Percentiles rank a stretch among this genome's conserved stretches.
Evolutionary conservation across 169 alveolate genomes (phyloP).

Genomic region (Cryptosporidium parvum): DNA sequence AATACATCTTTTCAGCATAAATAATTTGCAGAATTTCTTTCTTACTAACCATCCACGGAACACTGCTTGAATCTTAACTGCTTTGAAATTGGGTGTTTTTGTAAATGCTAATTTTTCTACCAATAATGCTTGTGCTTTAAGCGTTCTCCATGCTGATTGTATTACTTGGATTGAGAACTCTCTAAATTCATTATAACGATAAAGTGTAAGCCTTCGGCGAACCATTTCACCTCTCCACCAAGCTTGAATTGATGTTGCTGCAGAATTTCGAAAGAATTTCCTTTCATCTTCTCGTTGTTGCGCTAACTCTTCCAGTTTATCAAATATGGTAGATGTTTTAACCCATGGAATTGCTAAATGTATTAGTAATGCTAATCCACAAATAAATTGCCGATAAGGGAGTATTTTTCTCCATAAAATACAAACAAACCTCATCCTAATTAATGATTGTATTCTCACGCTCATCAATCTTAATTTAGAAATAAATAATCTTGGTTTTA

Average conservation of each 20-base stretch:
- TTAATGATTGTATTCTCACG: slow-evolving; percentile 64
- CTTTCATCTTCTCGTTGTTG: slow-evolving; percentile 70
- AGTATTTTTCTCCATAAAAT: slow-evolving; percentile 32
- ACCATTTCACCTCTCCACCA: slow-evolving; percentile 78
- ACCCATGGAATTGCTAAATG: slow-evolving; percentile 75
- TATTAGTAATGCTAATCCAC: slow-evolving; percentile 56
- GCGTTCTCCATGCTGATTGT: slow-evolving; percentile 75
- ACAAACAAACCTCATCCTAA: slow-evolving; percentile 58
- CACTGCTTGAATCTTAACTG: slow-evolving; percentile 68
- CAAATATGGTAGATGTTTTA: slow-evolving; percentile 71
- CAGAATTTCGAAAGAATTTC: slow-evolving; percentile 56
- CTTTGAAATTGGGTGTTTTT: slow-evolving; percentile 71
- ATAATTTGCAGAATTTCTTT: slow-evolving; percentile 45
- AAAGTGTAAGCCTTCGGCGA: slow-evolving; percentile 45
- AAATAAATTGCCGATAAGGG: slow-evolving; percentile 48
- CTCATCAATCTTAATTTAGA: slow-evolving; percentile 43
- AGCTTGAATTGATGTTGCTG: slow-evolving; percentile 72
- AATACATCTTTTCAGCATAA: slow-evolving; percentile 62
- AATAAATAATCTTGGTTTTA: slow-evolving; percentile 52
- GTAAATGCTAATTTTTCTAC: slow-evolving; percentile 74
- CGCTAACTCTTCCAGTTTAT: slow-evolving; percentile 64
- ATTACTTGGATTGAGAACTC: slow-evolving; percentile 67
- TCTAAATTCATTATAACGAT: slow-evolving; percentile 62
- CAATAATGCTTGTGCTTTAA: slow-evolving; percentile 58
- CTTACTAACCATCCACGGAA: slow-evolving; percentile 70